Conservation (phyloP, 106 monocot species). For the Cymbidium sinense region DNA sequence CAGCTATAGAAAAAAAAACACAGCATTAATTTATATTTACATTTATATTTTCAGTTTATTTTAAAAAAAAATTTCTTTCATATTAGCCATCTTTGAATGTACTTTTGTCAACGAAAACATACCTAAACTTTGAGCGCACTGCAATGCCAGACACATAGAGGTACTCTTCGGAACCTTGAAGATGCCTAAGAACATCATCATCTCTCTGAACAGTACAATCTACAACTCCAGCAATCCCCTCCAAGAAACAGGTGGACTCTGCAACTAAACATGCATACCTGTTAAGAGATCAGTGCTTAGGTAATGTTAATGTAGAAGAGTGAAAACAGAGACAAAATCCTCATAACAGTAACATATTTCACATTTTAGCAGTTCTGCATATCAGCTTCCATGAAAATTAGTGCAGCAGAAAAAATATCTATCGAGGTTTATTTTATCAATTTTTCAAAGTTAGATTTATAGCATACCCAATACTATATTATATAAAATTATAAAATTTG, state of each 20-base stretch:
- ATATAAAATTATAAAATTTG: too few relatives aligned
- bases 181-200: slow-evolving; percentile 58
- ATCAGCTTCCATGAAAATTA: too few relatives aligned
- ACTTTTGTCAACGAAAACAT: background rate
- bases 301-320: background rate
- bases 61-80: too few relatives aligned
- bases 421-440: too few relatives aligned
- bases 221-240: slow-evolving; percentile 55
- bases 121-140: slow-evolving; percentile 70
- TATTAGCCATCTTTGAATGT: background rate
- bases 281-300: slow-evolving; percentile 5
- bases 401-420: too few relatives aligned
- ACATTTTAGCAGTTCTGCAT: too few relatives aligned
- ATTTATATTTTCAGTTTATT: background rate
- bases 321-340: background rate
- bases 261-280: slow-evolving; percentile 97
- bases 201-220: slow-evolving; percentile 80
- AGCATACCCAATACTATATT: too few relatives aligned
- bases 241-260: slow-evolving; percentile 29
- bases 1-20: too few relatives aligned
- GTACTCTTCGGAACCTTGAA: slow-evolving; percentile 57
- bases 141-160: slow-evolving; percentile 86
- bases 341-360: background rate
- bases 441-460: too few relatives aligned
- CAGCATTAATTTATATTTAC: background rate